Percentiles rank a stretch among this genome's conserved stretches.
Evolutionary conservation across 31 red algal genomes (phyloP).

Genomic region (Odonthalia washingtoniensis): DNA sequence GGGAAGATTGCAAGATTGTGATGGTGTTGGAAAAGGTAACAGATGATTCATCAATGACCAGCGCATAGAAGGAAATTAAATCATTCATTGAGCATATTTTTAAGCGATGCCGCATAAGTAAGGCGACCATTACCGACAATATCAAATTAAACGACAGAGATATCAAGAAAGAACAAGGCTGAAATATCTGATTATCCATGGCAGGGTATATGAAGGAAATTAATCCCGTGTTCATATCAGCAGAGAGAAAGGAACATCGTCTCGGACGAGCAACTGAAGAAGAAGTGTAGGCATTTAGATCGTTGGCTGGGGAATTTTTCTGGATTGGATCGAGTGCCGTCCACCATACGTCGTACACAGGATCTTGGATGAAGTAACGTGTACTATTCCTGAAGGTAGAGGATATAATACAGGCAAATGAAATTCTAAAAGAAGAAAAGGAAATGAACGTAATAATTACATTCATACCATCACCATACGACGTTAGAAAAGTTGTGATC

Average conservation of each 20-base stretch:
- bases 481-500: neutral
- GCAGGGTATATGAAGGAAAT: neutral
- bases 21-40: neutral
- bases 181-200: constrained; percentile 7
- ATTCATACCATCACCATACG: neutral
- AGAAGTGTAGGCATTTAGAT: neutral
- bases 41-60: neutral
- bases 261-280: neutral
- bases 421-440: neutral
- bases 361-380: neutral
- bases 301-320: too few species aligned
- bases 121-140: neutral
- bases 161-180: neutral
- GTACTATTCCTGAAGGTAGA: neutral
- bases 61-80: neutral
- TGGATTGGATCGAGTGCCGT: neutral
- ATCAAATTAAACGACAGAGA: neutral
- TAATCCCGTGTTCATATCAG: neutral
- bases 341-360: neutral
- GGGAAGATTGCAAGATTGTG: too few species aligned
- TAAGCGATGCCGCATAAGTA: neutral
- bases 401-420: too few species aligned
- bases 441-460: neutral
- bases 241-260: neutral
- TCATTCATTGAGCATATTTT: neutral